These are phyloP conservation scores for Stagonosporopsis rhizophila DNA, from an alignment of 2,329 filamentous ascomycete genomes.

Conservation along the genomic window DNA sequence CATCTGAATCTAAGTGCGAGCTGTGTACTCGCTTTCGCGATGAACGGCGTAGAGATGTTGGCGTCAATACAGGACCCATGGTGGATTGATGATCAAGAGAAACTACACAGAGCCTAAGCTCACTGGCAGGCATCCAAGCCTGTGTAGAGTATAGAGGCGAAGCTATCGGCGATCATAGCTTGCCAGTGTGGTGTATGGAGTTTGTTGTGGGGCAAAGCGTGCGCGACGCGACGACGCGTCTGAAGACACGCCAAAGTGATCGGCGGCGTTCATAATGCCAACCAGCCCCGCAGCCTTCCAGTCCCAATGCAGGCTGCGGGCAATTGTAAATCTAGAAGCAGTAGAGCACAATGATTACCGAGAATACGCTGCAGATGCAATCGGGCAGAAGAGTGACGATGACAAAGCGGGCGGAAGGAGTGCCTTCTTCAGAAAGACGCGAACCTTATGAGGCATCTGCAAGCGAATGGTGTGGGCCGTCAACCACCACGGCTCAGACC, in stretches of 20 bases:
- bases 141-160: neutral
- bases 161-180: neutral
- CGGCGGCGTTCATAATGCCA: neutral
- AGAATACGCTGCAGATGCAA: neutral
- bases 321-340: neutral
- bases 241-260: neutral
- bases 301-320: neutral
- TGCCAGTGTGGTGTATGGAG: neutral
- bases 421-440: neutral
- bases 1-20: neutral
- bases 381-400: neutral
- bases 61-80: neutral
- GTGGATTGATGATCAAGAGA: neutral
- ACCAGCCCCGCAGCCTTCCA: neutral
- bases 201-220: neutral
- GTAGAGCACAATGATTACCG: neutral
- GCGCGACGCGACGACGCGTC: slow-evolving; percentile 7
- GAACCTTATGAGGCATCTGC: slow-evolving; percentile 1
- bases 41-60: neutral
- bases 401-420: neutral
- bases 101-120: neutral
- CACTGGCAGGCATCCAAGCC: neutral
- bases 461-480: neutral
- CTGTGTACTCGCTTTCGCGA: neutral
- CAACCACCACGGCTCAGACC: slow-evolving; percentile 3